Percentiles rank a stretch among this genome's conserved stretches.
Evolutionary conservation across 169 alveolate species (phyloP).

Genomic region (Eimeria praecox): DNA sequence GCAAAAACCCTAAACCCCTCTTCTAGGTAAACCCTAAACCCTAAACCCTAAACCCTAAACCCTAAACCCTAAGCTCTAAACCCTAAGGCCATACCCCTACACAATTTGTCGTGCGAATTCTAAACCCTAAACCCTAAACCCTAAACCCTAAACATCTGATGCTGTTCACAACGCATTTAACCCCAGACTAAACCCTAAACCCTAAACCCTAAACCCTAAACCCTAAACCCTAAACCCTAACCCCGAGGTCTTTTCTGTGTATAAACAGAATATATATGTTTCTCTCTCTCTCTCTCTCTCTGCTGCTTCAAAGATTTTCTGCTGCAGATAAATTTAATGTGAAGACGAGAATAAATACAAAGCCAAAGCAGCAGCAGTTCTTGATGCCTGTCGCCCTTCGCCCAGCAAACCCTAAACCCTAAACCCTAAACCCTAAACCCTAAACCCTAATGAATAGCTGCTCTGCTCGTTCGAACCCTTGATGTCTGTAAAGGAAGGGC

Average conservation of each 20-base stretch:
- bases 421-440: conserved; percentile 46
- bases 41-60: conserved; percentile 23
- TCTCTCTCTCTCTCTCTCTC: no score
- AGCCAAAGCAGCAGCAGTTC: not conserved
- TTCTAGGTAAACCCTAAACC: not conserved
- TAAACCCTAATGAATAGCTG: not conserved
- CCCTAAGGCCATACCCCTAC: not conserved
- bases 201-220: not conserved
- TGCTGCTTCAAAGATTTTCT: no score
- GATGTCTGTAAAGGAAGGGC: no score
- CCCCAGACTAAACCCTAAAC: not conserved
- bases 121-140: not conserved
- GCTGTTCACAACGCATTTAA: not conserved
- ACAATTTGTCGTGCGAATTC: not conserved
- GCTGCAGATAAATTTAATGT: no score
- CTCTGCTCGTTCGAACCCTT: no score
- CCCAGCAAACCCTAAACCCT: conserved; percentile 2
- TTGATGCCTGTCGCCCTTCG: no score
- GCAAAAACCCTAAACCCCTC: not conserved
- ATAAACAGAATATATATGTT: not conserved
- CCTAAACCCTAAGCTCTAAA: conserved; percentile 15
- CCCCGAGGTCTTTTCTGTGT: not conserved
- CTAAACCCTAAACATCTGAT: not conserved
- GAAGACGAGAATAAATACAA: not conserved
- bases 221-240: not conserved